phyloP scores from a whole-genome alignment of 2,329 filamentous ascomycete species.

The Neopestalotiopsis sp. region DNA sequence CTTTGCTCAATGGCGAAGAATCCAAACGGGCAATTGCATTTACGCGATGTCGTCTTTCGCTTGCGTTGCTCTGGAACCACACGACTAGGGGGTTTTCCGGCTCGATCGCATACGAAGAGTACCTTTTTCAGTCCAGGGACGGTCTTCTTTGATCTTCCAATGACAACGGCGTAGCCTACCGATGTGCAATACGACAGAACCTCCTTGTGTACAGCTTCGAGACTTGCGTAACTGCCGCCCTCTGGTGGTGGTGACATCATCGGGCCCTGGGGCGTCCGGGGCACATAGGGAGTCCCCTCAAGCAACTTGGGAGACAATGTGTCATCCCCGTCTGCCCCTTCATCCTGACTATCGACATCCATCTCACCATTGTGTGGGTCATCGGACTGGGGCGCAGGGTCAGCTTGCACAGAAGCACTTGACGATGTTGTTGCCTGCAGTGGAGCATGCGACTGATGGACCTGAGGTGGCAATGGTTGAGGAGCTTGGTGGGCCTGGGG shows the following conservation, averaged over 20 bases:
- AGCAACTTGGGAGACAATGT: slow-evolving; percentile 54
- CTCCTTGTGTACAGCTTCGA: slow-evolving; percentile 69
- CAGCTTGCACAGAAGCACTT: slow-evolving; percentile 38
- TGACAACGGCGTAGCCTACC: slow-evolving; percentile 72
- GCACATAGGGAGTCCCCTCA: slow-evolving; percentile 56
- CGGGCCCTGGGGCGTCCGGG: slow-evolving; percentile 59
- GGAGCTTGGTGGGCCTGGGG: slow-evolving; percentile 39
- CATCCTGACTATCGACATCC: slow-evolving; percentile 57
- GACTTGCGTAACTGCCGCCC: slow-evolving; percentile 67
- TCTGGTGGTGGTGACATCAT: slow-evolving; percentile 70
- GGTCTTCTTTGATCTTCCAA: slow-evolving; percentile 71
- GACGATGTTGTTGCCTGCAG: slow-evolving; percentile 33
- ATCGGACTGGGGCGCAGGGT: slow-evolving; percentile 37
- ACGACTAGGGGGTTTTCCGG: slow-evolving; percentile 65
- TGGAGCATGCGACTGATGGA: slow-evolving; percentile 34
- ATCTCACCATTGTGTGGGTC: slow-evolving; percentile 52
- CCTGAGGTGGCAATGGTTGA: slow-evolving; percentile 29
- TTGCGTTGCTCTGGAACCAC: slow-evolving; percentile 70
- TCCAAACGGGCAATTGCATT: slow-evolving; percentile 73
- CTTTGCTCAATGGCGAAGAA: slow-evolving; percentile 73
- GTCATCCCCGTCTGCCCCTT: slow-evolving; percentile 50
- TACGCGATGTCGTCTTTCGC: slow-evolving; percentile 70
- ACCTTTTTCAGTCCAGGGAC: slow-evolving; percentile 72
- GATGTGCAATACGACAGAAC: slow-evolving; percentile 70
- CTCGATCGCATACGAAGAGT: slow-evolving; percentile 70